Evolutionary conservation across 2,329 filamentous ascomycete genomes (phyloP), one percentile per base, ranked within the genome.

Genomic region (Stagonosporopsis rhizophila): DNA sequence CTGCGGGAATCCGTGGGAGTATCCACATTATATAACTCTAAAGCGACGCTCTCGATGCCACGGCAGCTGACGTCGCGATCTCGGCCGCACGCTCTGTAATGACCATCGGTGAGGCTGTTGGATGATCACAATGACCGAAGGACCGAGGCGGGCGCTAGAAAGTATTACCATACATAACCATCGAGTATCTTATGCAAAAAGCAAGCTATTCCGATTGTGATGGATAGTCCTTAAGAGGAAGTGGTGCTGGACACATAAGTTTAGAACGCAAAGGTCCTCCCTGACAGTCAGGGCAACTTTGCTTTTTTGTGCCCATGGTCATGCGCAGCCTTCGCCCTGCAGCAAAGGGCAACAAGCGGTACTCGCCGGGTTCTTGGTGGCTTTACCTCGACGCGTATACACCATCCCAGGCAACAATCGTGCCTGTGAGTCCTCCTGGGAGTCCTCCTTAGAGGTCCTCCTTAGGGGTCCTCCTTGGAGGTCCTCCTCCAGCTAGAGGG

Each of bases 51-150:
- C 34, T 32, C 34, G 19, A 37, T 22, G 25, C 32, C 32, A 38
- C 25, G 41, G 53, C 47, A 52, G 47, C 42, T 39, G n/a, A 27
- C 23, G 41, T 44, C 38, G 19, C 19, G 19, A 34, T 25, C 19
- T 34, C 25, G 25, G 32, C 44, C 19, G 38, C 46, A 34, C 14
- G 8, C 25, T 27, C 17, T 23, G 7, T 27, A 32, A 42, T 39
- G 35, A 34, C 11, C 30, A 22, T 28, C 19, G 30, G 38, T 56
- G 53, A 52, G 42, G 53, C 53, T 42, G 32, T 25, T 34, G 37
- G 53, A 32, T 27, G 53, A 56, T 56, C 53, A 15, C 30, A 56
- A 56, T 56, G 37, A 46, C 23, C 28, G 30, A 48, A 44, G 30
- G 32, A 27, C 53, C 47, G 48, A 52, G 32, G 17, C 15, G 23